Evolutionary conservation across 805 yeast genomes (phyloP), one percentile per base, ranked within the genome.

Genomic region (Maudiozyma bulderi): DNA sequence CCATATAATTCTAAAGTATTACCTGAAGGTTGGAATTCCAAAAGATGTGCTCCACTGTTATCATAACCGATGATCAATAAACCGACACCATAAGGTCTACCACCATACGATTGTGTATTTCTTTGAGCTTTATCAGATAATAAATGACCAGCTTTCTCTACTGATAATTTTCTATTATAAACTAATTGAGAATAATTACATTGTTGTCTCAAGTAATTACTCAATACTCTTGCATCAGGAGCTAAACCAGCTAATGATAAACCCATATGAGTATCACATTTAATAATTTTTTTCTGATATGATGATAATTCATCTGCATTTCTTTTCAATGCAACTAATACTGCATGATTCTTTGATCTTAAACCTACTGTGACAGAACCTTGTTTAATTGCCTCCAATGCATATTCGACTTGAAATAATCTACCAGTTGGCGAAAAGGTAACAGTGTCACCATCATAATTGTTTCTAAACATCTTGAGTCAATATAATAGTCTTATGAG

Each of bases 381-480:
- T 72, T 91, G 98, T 66, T 93, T 93, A 68, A 93, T 93, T 10
- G 99, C 98, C 70, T 93, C 99, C 49, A 93, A 72, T 11, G 99
- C 95, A 68, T 93, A 93, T 68, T 93, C 99, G 33, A 93, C 99
- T 71, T 93, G 99, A 74, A 93, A 93, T 52, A 93, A 74, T 62
- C 99, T 84, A 32, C 99, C 99, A 61, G 95, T 98, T 15, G 99
- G 99, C 34, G 98, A 91, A 72, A 87, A 93, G 11, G 99, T 93
- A 51, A 93, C 96, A 44, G 98, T 84, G 69, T 93, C 99, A 76
- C 95, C 95, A 69, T 93, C 99, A 77, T 93, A 93, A 62, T 95
- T 93, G 72, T 93, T 93, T 77, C 99, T 88, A 67, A 93, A 93
- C 99, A 66, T 66, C 33, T n/a, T 35, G 8, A 5, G 6, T 8